These are phyloP conservation scores for Stephania cephalantha DNA, from an alignment of 164 flowering plant species.

Conservation along the genomic window DNA sequence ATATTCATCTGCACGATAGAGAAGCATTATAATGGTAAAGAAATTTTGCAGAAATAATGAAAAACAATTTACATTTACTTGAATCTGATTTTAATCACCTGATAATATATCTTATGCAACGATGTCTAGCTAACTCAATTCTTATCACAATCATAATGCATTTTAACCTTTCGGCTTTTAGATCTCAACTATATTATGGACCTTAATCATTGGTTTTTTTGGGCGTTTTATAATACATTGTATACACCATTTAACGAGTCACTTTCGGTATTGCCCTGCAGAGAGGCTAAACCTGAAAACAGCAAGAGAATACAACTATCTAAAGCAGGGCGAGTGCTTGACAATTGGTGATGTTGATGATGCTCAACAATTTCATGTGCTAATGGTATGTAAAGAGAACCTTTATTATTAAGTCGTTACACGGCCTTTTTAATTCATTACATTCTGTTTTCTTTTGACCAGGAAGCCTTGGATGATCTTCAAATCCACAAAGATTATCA, in stretches of 20 bases:
- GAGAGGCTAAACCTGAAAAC: conserved; percentile 60
- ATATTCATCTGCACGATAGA: neutral
- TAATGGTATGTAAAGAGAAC: conserved; percentile 44
- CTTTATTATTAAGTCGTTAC: neutral
- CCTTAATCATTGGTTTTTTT: neutral
- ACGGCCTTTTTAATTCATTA: conserved; percentile 1
- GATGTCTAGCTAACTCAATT: neutral
- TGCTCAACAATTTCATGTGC: conserved; percentile 50
- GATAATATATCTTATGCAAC: neutral
- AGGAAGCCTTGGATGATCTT: conserved; percentile 73
- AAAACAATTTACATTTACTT: neutral
- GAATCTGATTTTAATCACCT: neutral
- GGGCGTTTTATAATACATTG: neutral
- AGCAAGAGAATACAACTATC: conserved; percentile 65
- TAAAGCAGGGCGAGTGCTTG: conserved; percentile 73
- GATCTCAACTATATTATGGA: neutral
- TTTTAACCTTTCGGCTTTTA: neutral
- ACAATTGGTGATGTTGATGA: conserved; percentile 67
- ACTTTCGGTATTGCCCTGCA: conserved; percentile 27
- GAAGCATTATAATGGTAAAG: neutral
- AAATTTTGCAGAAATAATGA: neutral
- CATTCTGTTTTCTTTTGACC: conserved; percentile 12
- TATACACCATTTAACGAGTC: neutral
- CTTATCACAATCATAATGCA: neutral
- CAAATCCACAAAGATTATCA: conserved; percentile 63